Base-by-base conservation (phyloP, 2,329 filamentous ascomycete species). In the Cryphonectria radicalis region DNA sequence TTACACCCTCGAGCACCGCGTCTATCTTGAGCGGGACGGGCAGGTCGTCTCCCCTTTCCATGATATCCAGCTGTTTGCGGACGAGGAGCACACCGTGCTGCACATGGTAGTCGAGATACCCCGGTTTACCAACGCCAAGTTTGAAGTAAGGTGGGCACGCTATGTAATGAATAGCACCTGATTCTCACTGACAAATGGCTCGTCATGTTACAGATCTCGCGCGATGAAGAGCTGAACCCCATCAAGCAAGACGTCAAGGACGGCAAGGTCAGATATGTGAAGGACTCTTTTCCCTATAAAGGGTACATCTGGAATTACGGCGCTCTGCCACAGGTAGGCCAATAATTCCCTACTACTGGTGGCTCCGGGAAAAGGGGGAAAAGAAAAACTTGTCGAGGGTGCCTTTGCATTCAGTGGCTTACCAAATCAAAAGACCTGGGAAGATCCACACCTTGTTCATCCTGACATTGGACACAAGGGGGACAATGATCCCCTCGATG, bases 231-330 rank as follows among this genome's bases (percentile, higher is more conserved):
- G 80, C 91, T 98, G 82, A 98, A 98, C 89, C 95, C 95, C 82
- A 97, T 98, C 88, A 97, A 98, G 92, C 96, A 99, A 88, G 96
- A 99, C 84, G 90, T 91, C 84, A 98, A 99, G 93, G 98, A 99
- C 90, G 95, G 95, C 89, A 98, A 98, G 90, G 94, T 98, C 79
- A 93, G 96, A 81, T 99, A 92, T 83, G 96, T 99, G 82, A 94
- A 96, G 86, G 98, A 99, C 92, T 98, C 96, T 91, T 99, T 99
- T 90, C 96, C 96, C 79, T 96, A 99, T 92, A 98, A 98, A 90
- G 96, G 96, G 77, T 99, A 99, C 86, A 93, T 98, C 79, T 99
- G 96, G 96, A 99, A 99, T 91, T 99, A 99, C 86, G 96, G 96
- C 87, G 95, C 95, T 84, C 98, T 99, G 91, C 96, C 96, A 79